A percentile compares a stretch with the other conserved stretches of the same genome.
Conservation (phyloP, 331 rosid genomes). For the Saraca asoca region DNA sequence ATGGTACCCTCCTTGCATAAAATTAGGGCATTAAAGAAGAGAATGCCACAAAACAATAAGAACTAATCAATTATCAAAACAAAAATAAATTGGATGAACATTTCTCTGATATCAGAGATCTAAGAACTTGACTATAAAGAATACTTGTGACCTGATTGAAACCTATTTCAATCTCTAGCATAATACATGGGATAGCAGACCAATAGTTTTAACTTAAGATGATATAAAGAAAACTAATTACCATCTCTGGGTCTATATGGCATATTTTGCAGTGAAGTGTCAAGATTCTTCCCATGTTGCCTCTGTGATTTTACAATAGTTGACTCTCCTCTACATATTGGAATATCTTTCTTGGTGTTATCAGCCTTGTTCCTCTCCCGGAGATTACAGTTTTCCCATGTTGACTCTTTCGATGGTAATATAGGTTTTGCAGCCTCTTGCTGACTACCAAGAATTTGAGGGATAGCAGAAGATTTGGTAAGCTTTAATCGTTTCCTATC, state of each 20-base stretch:
- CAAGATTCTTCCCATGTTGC: slow-evolving; percentile 47
- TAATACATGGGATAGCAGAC: slow-evolving; percentile 13
- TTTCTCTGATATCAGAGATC: slow-evolving; percentile 23
- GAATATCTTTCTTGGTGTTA: slow-evolving; percentile 44
- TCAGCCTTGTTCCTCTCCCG: slow-evolving; percentile 41
- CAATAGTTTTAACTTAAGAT: slow-evolving; percentile 3
- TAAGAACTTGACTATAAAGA: background rate
- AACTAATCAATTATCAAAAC: slow-evolving; percentile 13
- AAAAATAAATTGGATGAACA: background rate
- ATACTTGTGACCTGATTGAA: slow-evolving; percentile 15
- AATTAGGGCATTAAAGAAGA: slow-evolving; percentile 9
- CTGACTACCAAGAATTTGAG: slow-evolving; percentile 41
- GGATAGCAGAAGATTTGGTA: slow-evolving; percentile 44
- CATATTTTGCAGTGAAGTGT: slow-evolving; percentile 50
- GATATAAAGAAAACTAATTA: slow-evolving; percentile 39
- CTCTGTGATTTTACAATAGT: slow-evolving; percentile 38
- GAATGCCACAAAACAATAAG: background rate
- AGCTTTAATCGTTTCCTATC: slow-evolving; percentile 72
- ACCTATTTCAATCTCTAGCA: slow-evolving; percentile 18
- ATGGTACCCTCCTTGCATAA: no score
- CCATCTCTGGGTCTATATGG: slow-evolving; percentile 55
- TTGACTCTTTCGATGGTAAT: slow-evolving; percentile 49
- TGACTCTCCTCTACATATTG: slow-evolving; percentile 49
- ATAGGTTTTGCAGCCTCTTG: slow-evolving; percentile 46
- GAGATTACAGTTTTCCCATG: slow-evolving; percentile 33